Conservation (phyloP, 371 early-diverging fungal genomes). For the Nematocida parisii region DNA sequence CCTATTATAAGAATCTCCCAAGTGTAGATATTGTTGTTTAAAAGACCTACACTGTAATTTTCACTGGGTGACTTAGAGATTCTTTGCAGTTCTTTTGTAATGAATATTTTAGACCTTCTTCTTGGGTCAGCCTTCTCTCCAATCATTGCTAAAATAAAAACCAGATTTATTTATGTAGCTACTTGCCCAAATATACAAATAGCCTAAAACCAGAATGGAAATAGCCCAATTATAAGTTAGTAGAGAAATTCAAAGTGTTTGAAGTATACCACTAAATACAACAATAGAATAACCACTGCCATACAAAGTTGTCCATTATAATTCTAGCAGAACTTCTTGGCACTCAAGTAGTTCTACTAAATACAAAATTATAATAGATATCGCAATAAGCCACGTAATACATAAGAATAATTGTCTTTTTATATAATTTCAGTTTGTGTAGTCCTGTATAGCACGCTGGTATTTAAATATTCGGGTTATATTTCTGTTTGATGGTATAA, state of each 20-base stretch:
- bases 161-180: constrained; percentile 3
- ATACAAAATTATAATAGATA: too few species aligned
- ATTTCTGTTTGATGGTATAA: too few species aligned
- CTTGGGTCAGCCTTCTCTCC: constrained; percentile 21
- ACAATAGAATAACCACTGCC: too few species aligned
- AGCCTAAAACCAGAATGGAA: constrained; percentile 2
- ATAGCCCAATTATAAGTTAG: background rate
- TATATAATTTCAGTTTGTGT: too few species aligned
- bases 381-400: too few species aligned
- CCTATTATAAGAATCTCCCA: constrained; percentile 92
- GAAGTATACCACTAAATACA: too few species aligned
- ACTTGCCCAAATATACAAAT: constrained; percentile 23
- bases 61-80: constrained; percentile 63
- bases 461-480: too few species aligned
- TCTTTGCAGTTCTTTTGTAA: constrained; percentile 67
- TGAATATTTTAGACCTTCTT: constrained; percentile 62
- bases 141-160: constrained; percentile 52
- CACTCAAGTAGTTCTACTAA: too few species aligned
- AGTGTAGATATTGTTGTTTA: constrained; percentile 73
- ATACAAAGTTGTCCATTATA: too few species aligned
- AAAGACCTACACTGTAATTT: constrained; percentile 70
- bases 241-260: background rate
- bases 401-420: too few species aligned
- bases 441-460: too few species aligned
- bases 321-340: too few species aligned